phyloP scores from a whole-genome alignment of 768 basidiomycete genomes.

The Clitopilus hobsonii region DNA sequence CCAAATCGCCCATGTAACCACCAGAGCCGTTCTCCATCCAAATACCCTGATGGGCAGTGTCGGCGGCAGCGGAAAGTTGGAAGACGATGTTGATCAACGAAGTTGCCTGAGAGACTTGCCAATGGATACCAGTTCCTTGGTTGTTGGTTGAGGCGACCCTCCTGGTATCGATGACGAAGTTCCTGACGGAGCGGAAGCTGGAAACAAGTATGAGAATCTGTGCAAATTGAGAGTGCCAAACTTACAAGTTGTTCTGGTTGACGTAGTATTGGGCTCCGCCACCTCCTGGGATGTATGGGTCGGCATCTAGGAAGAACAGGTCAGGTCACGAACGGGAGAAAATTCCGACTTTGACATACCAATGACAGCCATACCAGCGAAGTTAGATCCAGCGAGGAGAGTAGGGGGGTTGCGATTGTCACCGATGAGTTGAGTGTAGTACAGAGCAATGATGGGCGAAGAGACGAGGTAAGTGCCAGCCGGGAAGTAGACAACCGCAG shows the following conservation, averaged over 20 bases:
- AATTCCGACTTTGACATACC: slow-evolving; percentile 36
- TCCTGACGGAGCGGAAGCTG: slow-evolving; percentile 67
- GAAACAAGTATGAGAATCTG: background rate
- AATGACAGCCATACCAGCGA: slow-evolving; percentile 71
- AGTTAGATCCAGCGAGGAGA: slow-evolving; percentile 54
- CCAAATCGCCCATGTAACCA: slow-evolving; percentile 45
- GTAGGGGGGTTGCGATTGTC: slow-evolving; percentile 68
- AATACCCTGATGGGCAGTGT: slow-evolving; percentile 69
- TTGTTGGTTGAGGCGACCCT: slow-evolving; percentile 45
- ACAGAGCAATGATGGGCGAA: slow-evolving; percentile 61
- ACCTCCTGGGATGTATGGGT: slow-evolving; percentile 65
- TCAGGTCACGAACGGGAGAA: background rate
- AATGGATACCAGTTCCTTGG: slow-evolving; percentile 70
- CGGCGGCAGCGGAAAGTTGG: slow-evolving; percentile 52
- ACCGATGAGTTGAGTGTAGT: slow-evolving; percentile 76
- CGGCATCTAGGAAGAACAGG: slow-evolving; percentile 43
- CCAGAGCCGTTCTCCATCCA: slow-evolving; percentile 73
- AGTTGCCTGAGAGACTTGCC: slow-evolving; percentile 81
- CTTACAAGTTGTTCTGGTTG: slow-evolving; percentile 70
- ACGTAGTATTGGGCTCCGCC: slow-evolving; percentile 56
- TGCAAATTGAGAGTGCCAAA: background rate
- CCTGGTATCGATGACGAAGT: slow-evolving; percentile 68
- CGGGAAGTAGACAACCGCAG: slow-evolving; percentile 75
- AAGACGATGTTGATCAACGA: slow-evolving; percentile 68
- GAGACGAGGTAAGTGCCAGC: slow-evolving; percentile 67